Evolutionary conservation across 352 stramenopile species (phyloP).

Genomic region (Phytophthora cactorum): DNA sequence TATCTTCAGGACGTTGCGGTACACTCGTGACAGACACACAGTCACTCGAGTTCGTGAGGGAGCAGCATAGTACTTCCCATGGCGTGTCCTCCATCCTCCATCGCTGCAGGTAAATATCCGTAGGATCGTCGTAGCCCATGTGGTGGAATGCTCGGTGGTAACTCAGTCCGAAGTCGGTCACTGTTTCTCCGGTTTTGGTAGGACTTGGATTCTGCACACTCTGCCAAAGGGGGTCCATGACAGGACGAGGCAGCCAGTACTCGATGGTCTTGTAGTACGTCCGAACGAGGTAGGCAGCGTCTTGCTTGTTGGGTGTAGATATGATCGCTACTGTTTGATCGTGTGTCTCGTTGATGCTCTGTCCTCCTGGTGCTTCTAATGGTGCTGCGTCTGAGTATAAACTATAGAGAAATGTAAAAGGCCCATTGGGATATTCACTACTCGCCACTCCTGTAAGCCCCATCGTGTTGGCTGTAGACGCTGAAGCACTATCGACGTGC

Average conservation of each 20-base stretch:
- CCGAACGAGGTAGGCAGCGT: conserved; percentile 88
- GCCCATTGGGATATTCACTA: conserved; percentile 90
- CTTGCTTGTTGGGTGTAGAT: conserved; percentile 8
- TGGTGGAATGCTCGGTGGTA: conserved; percentile 97
- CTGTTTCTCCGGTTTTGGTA: conserved; percentile 32
- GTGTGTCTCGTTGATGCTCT: conserved; percentile 93
- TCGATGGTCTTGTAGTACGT: conserved; percentile 97
- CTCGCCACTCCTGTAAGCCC: conserved; percentile 92
- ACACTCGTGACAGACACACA: conserved; percentile 58
- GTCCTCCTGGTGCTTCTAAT: conserved; percentile 69
- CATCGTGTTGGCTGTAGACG: conserved; percentile 60
- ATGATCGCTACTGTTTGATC: conserved; percentile 92
- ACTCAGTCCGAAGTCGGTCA: conserved; percentile 93
- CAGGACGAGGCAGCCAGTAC: conserved; percentile 93
- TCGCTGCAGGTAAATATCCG: conserved; percentile 97
- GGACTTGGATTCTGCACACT: conserved; percentile 85
- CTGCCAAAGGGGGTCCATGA: conserved; percentile 98
- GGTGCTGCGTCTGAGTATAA: conserved; percentile 93
- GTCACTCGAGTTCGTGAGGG: conserved; percentile 56
- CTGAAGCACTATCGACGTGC: conserved; percentile 90
- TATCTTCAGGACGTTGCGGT: conserved; percentile 33
- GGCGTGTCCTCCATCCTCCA: conserved; percentile 94
- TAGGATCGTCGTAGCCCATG: conserved; percentile 94
- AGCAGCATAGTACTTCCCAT: conserved; percentile 93
- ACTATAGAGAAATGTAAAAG: conserved; percentile 90